phyloP scores from a whole-genome alignment of 148 eudicot species.

The Simmondsia chinensis region DNA sequence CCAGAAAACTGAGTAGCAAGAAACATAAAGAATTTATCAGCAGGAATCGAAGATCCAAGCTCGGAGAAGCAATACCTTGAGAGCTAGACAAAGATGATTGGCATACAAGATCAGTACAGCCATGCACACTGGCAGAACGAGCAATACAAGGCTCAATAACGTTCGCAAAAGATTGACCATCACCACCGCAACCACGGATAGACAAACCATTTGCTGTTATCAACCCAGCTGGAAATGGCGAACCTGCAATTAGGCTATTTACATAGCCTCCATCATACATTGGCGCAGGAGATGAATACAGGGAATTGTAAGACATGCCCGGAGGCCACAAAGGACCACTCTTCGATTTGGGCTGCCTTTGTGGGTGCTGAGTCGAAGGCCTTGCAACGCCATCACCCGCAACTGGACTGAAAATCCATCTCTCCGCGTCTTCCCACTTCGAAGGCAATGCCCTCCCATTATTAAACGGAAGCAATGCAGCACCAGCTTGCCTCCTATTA shows the following conservation, averaged over 20 bases:
- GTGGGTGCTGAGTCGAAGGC: slow-evolving; percentile 44
- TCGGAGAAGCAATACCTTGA: slow-evolving; percentile 66
- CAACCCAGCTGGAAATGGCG: slow-evolving; percentile 59
- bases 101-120: slow-evolving; percentile 60
- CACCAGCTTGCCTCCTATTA: slow-evolving; percentile 46
- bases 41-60: no score
- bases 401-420: slow-evolving; percentile 92
- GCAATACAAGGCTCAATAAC: slow-evolving; percentile 59
- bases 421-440: slow-evolving; percentile 98
- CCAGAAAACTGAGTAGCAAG: neutral
- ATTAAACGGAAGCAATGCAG: slow-evolving; percentile 45
- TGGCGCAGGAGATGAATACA: slow-evolving; percentile 57
- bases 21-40: no score
- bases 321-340: slow-evolving; percentile 95
- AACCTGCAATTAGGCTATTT: slow-evolving; percentile 34
- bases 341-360: slow-evolving; percentile 69
- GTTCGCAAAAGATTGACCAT: slow-evolving; percentile 19
- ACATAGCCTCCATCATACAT: slow-evolving; percentile 42
- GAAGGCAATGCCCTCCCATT: slow-evolving; percentile 77
- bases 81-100: slow-evolving; percentile 34
- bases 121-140: slow-evolving; percentile 78
- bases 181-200: slow-evolving; percentile 19
- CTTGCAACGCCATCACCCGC: slow-evolving; percentile 44
- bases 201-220: slow-evolving; percentile 47
- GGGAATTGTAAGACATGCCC: slow-evolving; percentile 47